Percentiles rank a stretch among this genome's conserved stretches.
phyloP scores from a whole-genome alignment of 305 asterid species.

The Fraxinus dipetala region DNA sequence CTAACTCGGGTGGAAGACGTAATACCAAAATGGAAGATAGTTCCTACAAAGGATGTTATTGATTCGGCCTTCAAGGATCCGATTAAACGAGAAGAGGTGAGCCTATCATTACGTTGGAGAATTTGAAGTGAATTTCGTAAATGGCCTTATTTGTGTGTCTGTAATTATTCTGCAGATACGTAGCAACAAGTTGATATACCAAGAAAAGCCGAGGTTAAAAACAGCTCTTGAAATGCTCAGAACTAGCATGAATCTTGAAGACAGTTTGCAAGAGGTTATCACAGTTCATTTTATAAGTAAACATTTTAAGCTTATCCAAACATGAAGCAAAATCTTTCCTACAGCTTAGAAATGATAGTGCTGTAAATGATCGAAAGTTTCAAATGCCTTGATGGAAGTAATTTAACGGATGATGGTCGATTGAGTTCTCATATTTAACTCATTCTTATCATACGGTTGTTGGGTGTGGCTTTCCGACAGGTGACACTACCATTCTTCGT shows the following conservation, averaged over 20 bases:
- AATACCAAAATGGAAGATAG: conserved; percentile 96
- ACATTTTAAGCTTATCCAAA: too few relatives aligned
- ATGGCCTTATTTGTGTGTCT: neutral
- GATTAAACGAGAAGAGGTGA: conserved; percentile 72
- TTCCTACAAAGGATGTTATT: conserved; percentile 87
- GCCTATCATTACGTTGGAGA: neutral
- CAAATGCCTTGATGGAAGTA: neutral
- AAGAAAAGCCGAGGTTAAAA: conserved; percentile 80
- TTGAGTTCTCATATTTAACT: neutral
- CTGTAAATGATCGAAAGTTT: neutral
- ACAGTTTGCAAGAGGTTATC: conserved; percentile 67
- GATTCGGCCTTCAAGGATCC: conserved; percentile 92
- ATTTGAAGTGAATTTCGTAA: neutral
- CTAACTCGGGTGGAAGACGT: conserved; percentile 79
- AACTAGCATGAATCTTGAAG: conserved; percentile 88
- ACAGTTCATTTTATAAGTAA: neutral
- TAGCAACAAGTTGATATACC: conserved; percentile 72
- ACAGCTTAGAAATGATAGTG: neutral
- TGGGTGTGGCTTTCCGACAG: conserved; percentile 28
- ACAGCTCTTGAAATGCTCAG: conserved; percentile 94
- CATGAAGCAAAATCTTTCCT: neutral
- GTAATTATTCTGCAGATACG: conserved; percentile 50
- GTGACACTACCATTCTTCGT: conserved; percentile 82
- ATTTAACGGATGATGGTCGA: neutral
- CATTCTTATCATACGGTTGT: neutral